Evolutionary conservation across 2,329 filamentous ascomycete genomes (phyloP).

Genomic region (Cryphonectria japonica): DNA sequence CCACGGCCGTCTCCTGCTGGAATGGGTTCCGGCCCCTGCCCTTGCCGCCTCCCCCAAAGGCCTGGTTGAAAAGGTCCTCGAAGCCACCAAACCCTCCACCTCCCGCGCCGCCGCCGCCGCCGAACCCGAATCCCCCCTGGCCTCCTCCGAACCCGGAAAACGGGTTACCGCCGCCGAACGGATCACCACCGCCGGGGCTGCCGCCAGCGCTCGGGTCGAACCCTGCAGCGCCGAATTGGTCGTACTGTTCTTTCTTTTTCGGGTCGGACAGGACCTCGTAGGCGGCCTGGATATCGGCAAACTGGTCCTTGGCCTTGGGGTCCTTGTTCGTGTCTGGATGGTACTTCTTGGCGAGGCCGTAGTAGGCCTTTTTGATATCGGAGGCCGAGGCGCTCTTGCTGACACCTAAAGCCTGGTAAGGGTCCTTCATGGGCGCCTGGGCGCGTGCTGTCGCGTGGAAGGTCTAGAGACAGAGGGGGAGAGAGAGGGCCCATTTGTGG

Average conservation of each 20-base stretch:
- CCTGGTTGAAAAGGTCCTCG: slow-evolving; percentile 91
- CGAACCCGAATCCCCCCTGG: slow-evolving; percentile 68
- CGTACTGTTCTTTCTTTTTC: slow-evolving; percentile 90
- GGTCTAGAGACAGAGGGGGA: slow-evolving; percentile 39
- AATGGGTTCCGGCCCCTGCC: slow-evolving; percentile 68
- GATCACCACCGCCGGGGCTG: slow-evolving; percentile 62
- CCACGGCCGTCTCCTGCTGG: slow-evolving; percentile 71
- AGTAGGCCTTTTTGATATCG: slow-evolving; percentile 99
- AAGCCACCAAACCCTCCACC: slow-evolving; percentile 50
- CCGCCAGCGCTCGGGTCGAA: slow-evolving; percentile 77
- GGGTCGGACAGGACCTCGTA: slow-evolving; percentile 94
- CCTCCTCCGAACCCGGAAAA: slow-evolving; percentile 61
- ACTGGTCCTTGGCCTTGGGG: slow-evolving; percentile 88
- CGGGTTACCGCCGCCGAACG: slow-evolving; percentile 66
- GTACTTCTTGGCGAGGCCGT: slow-evolving; percentile 94
- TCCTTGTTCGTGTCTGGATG: slow-evolving; percentile 99
- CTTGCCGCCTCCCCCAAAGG: slow-evolving; percentile 62
- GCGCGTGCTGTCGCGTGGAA: slow-evolving; percentile 64
- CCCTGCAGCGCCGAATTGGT: slow-evolving; percentile 85
- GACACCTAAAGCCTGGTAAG: slow-evolving; percentile 86
- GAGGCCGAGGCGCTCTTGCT: slow-evolving; percentile 76
- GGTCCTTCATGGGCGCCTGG: slow-evolving; percentile 67
- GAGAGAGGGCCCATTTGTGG: background rate
- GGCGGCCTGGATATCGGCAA: slow-evolving; percentile 87
- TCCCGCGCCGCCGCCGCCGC: slow-evolving; percentile 58